A percentile compares a stretch with the other conserved stretches of the same genome.
Evolutionary conservation across 2,329 filamentous ascomycete genomes (phyloP).

Genomic region (Zymoseptoria pseudotritici): DNA sequence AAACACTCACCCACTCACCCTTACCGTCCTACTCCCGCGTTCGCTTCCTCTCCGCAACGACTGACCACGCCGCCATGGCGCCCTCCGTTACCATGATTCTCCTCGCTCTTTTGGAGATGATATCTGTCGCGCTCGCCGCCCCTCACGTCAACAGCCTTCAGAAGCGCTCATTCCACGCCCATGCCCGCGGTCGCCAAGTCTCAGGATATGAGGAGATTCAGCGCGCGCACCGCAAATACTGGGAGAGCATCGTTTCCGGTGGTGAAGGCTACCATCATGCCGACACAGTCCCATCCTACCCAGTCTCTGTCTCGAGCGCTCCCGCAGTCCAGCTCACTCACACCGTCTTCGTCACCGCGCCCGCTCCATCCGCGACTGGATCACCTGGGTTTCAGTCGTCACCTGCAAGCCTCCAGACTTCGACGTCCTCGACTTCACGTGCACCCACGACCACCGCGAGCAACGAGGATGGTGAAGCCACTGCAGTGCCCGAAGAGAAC

Average conservation of each 20-base stretch:
- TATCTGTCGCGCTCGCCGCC: slow-evolving; percentile 42
- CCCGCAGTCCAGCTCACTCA: neutral
- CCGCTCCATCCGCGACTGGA: neutral
- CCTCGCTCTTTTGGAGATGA: slow-evolving; percentile 42
- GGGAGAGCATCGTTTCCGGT: slow-evolving; percentile 18
- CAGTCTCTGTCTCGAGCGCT: neutral
- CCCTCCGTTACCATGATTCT: slow-evolving; percentile 26
- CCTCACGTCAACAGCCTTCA: slow-evolving; percentile 31
- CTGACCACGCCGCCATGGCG: neutral
- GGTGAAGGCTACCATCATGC: neutral
- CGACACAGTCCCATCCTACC: neutral
- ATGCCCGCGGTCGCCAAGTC: slow-evolving; percentile 42
- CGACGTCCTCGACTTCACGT: slow-evolving; percentile 7
- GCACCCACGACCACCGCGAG: slow-evolving; percentile 8
- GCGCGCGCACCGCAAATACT: slow-evolving; percentile 62
- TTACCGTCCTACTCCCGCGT: neutral
- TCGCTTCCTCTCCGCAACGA: neutral
- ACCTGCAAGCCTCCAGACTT: slow-evolving; percentile 2
- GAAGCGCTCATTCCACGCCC: slow-evolving; percentile 56
- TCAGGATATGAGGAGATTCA: slow-evolving; percentile 54
- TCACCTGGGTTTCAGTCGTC: neutral
- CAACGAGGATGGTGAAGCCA: slow-evolving; percentile 40
- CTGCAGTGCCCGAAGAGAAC: slow-evolving; percentile 56
- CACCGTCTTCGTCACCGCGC: slow-evolving; percentile 2
- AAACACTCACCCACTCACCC: neutral